Base-by-base conservation (phyloP, 441 rosid species). In the Populus hybrid region DNA sequence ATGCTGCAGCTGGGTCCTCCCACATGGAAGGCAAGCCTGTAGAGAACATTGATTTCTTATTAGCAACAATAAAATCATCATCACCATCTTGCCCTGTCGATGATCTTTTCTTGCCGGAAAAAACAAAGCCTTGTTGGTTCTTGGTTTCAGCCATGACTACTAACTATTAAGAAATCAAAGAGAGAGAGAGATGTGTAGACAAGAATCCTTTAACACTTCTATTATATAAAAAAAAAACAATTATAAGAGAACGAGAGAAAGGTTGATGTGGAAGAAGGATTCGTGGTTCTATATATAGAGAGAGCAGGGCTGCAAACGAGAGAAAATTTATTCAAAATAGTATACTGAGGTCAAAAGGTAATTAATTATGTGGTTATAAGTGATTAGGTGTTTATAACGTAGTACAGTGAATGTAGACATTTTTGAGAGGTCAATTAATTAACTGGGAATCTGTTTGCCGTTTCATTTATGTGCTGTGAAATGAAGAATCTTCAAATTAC, bases 1-100 rank as follows among this genome's bases (percentile, higher is more conserved):
- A 77, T 35, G 94, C 93, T 2, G 92, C 93, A 1, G 88, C 93
- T 6, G 99, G 99, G 74, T 93, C 96, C 1, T 81, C 90, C 80
- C 86, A 68, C 21, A 19, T 63, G 46, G 23, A 88, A 38, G 79
- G 5, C 69, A 66, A 67, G 2, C 73, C 76, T 1, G 81, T 34
- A 6, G 87, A 66, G 53, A 84, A 46, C 81, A 81, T 73, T 19
- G 90, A 77, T 82, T 91, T 94, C 88, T 91, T 94, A 9, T 14
- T 46, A 46, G 89, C 30, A 70, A 73, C 67, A 69, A 85, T 3
- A 79, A 74, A 23, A 35, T 85, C 84, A 7, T 78, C 87, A 9
- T 81, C 88, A 35, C 85, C 85, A 6, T 82, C 89, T 34, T 68
- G 57, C 19, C 84, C 88, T 30, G 84, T 90, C 19, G 85, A 79